phyloP scores from a whole-genome alignment of 768 basidiomycete species.

The Kwoniella mangroviensis region DNA sequence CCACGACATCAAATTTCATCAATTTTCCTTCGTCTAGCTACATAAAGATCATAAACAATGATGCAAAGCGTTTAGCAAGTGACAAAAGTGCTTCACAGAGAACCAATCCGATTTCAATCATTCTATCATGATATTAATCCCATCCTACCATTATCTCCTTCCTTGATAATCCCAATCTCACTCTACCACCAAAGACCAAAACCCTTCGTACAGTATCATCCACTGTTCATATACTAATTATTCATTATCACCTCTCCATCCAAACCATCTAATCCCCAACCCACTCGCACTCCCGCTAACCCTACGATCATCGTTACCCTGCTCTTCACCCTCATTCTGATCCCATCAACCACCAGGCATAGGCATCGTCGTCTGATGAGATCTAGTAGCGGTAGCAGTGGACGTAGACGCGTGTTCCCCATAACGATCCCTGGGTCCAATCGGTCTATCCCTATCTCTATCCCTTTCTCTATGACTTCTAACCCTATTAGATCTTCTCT shows the following conservation, averaged over 20 bases:
- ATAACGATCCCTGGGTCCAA: conserved; percentile 14
- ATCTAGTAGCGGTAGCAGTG: no score
- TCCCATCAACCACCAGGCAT: background rate
- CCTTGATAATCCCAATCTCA: background rate
- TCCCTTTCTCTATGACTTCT: background rate
- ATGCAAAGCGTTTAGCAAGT: no score
- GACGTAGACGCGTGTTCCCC: no score
- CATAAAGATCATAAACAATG: no score
- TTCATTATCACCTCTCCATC: conserved; percentile 1
- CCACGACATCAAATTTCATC: no score
- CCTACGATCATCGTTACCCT: background rate
- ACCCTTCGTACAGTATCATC: no score
- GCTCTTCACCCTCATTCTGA: background rate
- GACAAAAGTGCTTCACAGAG: no score
- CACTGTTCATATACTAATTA: background rate
- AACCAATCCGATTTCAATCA: no score
- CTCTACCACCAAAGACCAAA: no score
- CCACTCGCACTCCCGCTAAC: background rate
- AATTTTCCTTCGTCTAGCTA: no score
- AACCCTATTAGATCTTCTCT: background rate
- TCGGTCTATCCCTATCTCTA: conserved; percentile 24
- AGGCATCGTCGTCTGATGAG: background rate
- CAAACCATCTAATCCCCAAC: conserved; percentile 11
- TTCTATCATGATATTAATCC: no score
- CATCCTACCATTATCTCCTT: no score